Evolutionary conservation across 768 basidiomycete species (phyloP).

Genomic region (Leccinum fibrillosum): DNA sequence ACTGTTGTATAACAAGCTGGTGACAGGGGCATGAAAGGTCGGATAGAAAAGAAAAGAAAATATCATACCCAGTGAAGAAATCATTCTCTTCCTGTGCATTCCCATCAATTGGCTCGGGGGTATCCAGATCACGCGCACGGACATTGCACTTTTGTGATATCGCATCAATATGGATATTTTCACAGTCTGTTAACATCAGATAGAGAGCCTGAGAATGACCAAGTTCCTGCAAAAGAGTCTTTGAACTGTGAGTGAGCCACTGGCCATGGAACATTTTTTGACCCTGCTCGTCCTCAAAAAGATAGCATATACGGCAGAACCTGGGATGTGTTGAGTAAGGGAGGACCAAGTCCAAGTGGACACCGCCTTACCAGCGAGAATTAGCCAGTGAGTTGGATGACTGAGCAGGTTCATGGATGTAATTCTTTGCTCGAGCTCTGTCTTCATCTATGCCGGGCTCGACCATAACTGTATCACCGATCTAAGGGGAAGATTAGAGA

Average conservation of each 20-base stretch:
- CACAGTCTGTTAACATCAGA: slow-evolving; percentile 51
- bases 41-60: neutral
- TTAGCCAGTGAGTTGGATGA: slow-evolving; percentile 58
- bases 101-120: slow-evolving; percentile 48
- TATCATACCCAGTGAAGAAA: slow-evolving; percentile 56
- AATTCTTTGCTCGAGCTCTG: slow-evolving; percentile 38
- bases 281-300: slow-evolving; percentile 43
- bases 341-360: neutral
- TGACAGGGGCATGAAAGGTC: neutral
- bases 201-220: slow-evolving; percentile 62
- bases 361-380: slow-evolving; percentile 50
- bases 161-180: slow-evolving; percentile 48
- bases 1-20: slow-evolving; percentile 53
- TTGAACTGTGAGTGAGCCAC: slow-evolving; percentile 63
- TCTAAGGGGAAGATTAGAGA: slow-evolving; percentile 35
- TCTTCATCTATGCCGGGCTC: slow-evolving; percentile 52
- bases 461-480: slow-evolving; percentile 64
- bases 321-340: slow-evolving; percentile 32
- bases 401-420: slow-evolving; percentile 37
- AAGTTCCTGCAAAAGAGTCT: slow-evolving; percentile 63
- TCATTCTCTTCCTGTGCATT: slow-evolving; percentile 36
- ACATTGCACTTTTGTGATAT: slow-evolving; percentile 61
- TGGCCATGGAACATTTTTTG: slow-evolving; percentile 64
- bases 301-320: slow-evolving; percentile 69
- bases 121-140: slow-evolving; percentile 36